Evolutionary conservation across 1,284 basidiomycete species (phyloP).

Genomic region (Farysia itapuensis): DNA sequence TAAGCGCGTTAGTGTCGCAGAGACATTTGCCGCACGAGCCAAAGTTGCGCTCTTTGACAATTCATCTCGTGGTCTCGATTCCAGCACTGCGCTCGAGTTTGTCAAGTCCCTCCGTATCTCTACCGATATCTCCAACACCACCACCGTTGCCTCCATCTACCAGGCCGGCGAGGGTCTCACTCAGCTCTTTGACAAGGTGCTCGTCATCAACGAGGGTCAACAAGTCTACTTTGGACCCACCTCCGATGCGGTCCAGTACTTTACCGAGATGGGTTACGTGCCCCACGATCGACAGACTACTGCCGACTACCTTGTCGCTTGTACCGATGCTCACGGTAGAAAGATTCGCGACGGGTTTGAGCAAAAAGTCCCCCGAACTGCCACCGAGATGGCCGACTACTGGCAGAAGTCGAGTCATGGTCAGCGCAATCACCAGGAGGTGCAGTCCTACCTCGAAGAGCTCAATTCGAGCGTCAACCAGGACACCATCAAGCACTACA

Average conservation of each 20-base stretch:
- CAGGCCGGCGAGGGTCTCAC: constrained; percentile 51
- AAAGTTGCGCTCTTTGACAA: constrained; percentile 48
- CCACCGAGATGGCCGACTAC: constrained; percentile 42
- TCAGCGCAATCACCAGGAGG: constrained; percentile 25
- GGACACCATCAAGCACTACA: constrained; percentile 28
- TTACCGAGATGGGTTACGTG: constrained; percentile 56
- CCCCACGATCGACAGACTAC: constrained; percentile 61
- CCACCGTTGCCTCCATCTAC: constrained; percentile 47
- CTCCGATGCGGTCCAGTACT: constrained; percentile 40
- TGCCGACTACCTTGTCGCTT: constrained; percentile 58
- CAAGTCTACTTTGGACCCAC: constrained; percentile 50
- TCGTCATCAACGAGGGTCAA: constrained; percentile 56
- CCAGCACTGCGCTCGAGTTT: constrained; percentile 51
- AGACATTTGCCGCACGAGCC: constrained; percentile 60
- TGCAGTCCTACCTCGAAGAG: constrained; percentile 35
- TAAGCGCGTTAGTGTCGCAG: constrained; percentile 50
- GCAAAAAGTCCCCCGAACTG: constrained; percentile 37
- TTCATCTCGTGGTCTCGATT: constrained; percentile 51
- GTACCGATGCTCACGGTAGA: constrained; percentile 62
- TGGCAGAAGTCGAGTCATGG: constrained; percentile 37
- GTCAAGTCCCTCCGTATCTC: constrained; percentile 44
- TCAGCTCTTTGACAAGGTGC: constrained; percentile 52
- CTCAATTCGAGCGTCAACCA: constrained; percentile 5
- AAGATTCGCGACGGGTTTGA: constrained; percentile 56
- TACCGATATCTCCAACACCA: constrained; percentile 32